Conservation (phyloP, 371 early-diverging fungal species). For the Mortierella sp. region DNA sequence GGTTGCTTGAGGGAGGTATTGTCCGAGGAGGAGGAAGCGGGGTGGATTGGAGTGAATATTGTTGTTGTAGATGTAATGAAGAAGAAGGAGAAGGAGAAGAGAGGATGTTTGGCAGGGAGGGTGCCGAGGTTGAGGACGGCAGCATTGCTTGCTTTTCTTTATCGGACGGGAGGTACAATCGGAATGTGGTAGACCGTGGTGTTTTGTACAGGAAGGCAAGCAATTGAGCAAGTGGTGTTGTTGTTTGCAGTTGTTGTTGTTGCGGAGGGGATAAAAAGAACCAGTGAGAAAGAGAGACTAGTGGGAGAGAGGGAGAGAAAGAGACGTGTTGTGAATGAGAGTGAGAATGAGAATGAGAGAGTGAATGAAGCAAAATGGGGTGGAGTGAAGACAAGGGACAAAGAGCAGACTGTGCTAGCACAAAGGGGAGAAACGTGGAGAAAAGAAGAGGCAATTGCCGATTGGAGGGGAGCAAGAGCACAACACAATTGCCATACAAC, state of each 20-base stretch:
- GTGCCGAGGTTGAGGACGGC: background rate
- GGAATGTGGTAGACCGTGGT: background rate
- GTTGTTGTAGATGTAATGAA: background rate
- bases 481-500: background rate
- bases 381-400: background rate
- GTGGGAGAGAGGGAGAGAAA: background rate
- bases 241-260: background rate
- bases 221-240: background rate
- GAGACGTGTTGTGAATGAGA: slow-evolving; percentile 1
- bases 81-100: background rate
- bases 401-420: background rate
- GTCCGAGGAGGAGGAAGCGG: slow-evolving; percentile 16
- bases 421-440: background rate
- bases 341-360: background rate
- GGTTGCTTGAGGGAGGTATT: background rate
- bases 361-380: background rate
- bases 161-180: background rate
- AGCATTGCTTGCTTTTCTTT: background rate
- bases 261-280: background rate
- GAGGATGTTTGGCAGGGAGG: slow-evolving; percentile 1
- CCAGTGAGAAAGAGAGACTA: background rate
- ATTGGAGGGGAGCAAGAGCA: background rate
- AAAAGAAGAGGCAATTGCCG: background rate
- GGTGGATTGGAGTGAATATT: background rate
- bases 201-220: background rate